Base-by-base conservation (phyloP, 768 basidiomycete genomes). In the Termitomyces sp. region DNA sequence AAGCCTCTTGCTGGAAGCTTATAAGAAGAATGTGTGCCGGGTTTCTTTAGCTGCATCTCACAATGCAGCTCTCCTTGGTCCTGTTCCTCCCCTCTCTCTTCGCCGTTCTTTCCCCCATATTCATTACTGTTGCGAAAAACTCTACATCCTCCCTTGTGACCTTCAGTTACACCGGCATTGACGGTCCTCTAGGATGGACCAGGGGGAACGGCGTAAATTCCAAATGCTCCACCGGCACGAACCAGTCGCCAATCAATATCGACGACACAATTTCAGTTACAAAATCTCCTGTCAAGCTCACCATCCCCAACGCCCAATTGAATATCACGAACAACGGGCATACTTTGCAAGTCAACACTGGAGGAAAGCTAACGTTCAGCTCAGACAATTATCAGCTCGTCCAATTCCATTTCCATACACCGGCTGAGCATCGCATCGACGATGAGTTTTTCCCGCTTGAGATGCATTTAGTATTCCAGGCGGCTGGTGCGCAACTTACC, bases 401-500 rank as follows among this genome's bases (percentile, higher is more conserved):
- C 1, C 61, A 61, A 20, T 59, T 62, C 48, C 61, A 62, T 24
- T 62, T 62, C 41, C 61, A 62, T 39, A 55, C 61, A 8, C 61
- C 61, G 4, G 52, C 56, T 20, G 58, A 62, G 37, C 61, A 62
- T 34, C 56, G 20, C 3, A 44, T 62, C 29, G 26, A 52, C 3
- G 24, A 46, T 3, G 56, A 54, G n/a, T 62, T 55, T 34, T 59
- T 34, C 39, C 52, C 61, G 8, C 34, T 62, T 8, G 58, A 62
- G 42, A 55, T 62, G 42, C 61, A 62, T 48, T 32, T 62, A 8
- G 61, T 62, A n/a, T 52, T 59, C 53, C 34, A 47, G 26, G 43
- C 34, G 0, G 46, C 54, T 31, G 53, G 54, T 55, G 46, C 55
- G 29, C 36, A 14, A 8, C 16, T 32, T 39, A 27, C 31, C n/a